These are phyloP conservation scores for Dalbergia oliveri DNA, from an alignment of 306 rosid species.

Conservation along the genomic window DNA sequence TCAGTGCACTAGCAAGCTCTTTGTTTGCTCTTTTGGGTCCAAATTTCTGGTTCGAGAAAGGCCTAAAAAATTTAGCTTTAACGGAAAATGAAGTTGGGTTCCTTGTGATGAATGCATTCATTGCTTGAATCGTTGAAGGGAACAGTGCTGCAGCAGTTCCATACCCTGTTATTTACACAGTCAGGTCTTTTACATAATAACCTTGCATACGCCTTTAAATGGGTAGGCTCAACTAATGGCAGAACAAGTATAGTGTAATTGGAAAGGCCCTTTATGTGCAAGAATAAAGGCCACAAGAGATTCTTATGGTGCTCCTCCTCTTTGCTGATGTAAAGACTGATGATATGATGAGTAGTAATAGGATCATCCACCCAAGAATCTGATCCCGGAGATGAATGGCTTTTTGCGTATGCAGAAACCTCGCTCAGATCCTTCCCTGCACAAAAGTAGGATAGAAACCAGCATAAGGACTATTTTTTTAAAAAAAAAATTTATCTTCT, in stretches of 20 bases:
- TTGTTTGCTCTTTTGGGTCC: slow-evolving; percentile 37
- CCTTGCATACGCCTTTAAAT: slow-evolving; percentile 68
- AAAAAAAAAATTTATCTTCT: no score
- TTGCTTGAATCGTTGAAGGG: slow-evolving; percentile 58
- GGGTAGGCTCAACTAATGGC: slow-evolving; percentile 85
- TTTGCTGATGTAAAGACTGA: slow-evolving; percentile 66
- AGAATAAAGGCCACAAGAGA: slow-evolving; percentile 88
- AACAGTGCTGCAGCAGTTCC: slow-evolving; percentile 74
- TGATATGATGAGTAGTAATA: slow-evolving; percentile 72
- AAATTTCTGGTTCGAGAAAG: slow-evolving; percentile 48
- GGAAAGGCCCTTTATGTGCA: slow-evolving; percentile 75
- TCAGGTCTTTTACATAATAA: slow-evolving; percentile 59
- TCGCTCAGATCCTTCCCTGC: no score
- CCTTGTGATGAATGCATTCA: background rate
- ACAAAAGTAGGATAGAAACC: no score
- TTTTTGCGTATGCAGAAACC: slow-evolving; percentile 2
- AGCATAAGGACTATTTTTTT: no score
- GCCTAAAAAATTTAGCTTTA: slow-evolving; percentile 26
- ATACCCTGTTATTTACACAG: slow-evolving; percentile 33
- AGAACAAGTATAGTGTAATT: slow-evolving; percentile 59
- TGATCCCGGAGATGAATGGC: slow-evolving; percentile 73
- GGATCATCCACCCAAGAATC: slow-evolving; percentile 99
- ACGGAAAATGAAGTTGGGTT: background rate
- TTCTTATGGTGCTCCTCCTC: slow-evolving; percentile 60
- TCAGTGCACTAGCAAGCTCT: slow-evolving; percentile 51